A percentile compares a stretch with the other conserved stretches of the same genome.
Conservation (phyloP, 768 basidiomycete genomes). For the Trametes maxima region DNA sequence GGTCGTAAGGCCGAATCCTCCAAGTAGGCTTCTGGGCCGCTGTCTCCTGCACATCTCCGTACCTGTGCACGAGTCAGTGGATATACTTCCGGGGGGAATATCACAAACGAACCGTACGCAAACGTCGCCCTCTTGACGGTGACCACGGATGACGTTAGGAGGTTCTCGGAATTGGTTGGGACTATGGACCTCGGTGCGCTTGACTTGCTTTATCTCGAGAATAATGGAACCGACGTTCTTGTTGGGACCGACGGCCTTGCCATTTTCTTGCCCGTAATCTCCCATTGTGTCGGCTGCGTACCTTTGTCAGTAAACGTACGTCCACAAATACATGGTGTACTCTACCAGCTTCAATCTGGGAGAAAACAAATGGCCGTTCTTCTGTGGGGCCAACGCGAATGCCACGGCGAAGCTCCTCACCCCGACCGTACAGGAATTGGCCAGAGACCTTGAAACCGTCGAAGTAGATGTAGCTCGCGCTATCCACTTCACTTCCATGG, state of each 20-base stretch:
- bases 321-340: neutral
- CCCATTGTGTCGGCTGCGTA: slow-evolving; percentile 5
- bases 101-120: slow-evolving; percentile 47
- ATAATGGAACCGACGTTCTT: slow-evolving; percentile 56
- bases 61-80: slow-evolving; percentile 38
- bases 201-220: slow-evolving; percentile 48
- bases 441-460: slow-evolving; percentile 69
- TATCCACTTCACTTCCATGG: slow-evolving; percentile 51
- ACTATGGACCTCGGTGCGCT: slow-evolving; percentile 34
- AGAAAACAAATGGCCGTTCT: slow-evolving; percentile 66
- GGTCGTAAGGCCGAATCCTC: slow-evolving; percentile 52
- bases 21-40: slow-evolving; percentile 55
- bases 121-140: slow-evolving; percentile 46
- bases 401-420: slow-evolving; percentile 54
- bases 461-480: slow-evolving; percentile 62
- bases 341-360: slow-evolving; percentile 45
- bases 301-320: neutral
- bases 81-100: neutral
- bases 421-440: slow-evolving; percentile 58
- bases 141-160: slow-evolving; percentile 39
- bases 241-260: slow-evolving; percentile 15
- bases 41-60: slow-evolving; percentile 45
- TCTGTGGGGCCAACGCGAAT: slow-evolving; percentile 51
- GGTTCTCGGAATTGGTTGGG: slow-evolving; percentile 45
- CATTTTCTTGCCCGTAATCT: neutral